Evolutionary conservation across 129 eudicot species (phyloP), one percentile per base, ranked within the genome.

Genomic region (Heracleum sosnowskyi): DNA sequence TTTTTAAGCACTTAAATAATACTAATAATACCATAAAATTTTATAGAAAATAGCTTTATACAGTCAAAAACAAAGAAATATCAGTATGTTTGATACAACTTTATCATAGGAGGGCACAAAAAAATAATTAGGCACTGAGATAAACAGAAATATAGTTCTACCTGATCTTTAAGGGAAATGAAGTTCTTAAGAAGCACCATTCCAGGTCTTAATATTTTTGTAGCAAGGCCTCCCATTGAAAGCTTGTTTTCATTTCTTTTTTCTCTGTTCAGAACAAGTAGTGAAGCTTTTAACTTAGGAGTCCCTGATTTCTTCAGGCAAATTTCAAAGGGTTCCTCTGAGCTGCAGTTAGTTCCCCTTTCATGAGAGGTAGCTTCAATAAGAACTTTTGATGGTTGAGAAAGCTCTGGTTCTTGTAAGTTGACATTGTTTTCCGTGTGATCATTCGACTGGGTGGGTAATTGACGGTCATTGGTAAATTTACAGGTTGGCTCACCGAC

Each of bases 181-280:
- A 88, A 89, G 74, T 86, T 76, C 76, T 89, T 88, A 66, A 93
- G 69, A 73, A 89, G 91, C 60, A 93, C 75, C 97, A 93, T 93
- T 76, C 98, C 98, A 34, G 95, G 73, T 76, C 91, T 85, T 83
- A 91, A 55, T 41, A 85, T n/a, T 4, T 7, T 17, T 37, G 79
- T 63, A 37, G 55, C 77, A 62, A 53, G 51, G 39, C 86, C 88
- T 55, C 79, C 83, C 36, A 8, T 24, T 1, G 80, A 77, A 31
- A 79, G 87, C 53, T 86, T 86, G n/a, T 0, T 29, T 77, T 84
- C 87, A 62, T 82, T 86, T 47, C 97, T 79, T 73, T 35, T 85
- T 63, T 80, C 90, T 83, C 69, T 86, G 74, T 89, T 91, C 28
- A 5, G 77, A 41, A 17, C 47, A 73, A 5, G 83, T 46, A 91